Percentiles rank a stretch among this genome's conserved stretches.
Evolutionary conservation across 148 eudicot species (phyloP).

Genomic region (Rhododendron molle): DNA sequence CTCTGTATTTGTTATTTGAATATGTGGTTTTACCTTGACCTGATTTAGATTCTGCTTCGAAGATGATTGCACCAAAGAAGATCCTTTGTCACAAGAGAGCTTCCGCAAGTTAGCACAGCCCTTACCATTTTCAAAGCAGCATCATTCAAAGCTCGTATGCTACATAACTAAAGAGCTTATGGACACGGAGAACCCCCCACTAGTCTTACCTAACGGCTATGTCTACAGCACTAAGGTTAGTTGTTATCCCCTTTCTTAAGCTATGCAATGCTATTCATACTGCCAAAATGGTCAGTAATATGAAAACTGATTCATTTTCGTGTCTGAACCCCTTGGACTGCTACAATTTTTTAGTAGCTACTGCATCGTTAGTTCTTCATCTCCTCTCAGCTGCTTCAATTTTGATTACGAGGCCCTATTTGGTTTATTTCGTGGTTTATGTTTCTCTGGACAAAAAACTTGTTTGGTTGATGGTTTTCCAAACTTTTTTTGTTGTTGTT

Average conservation of each 20-base stretch:
- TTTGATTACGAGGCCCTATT: neutral
- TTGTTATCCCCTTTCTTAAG: neutral
- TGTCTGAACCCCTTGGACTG: neutral
- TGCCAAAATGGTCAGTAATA: neutral
- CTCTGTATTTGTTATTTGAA: neutral
- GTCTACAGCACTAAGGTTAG: conserved; percentile 94
- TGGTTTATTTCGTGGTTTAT: neutral
- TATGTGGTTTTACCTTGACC: conserved; percentile 43
- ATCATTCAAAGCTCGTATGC: conserved; percentile 97
- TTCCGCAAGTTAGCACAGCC: conserved; percentile 81
- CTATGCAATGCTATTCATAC: neutral
- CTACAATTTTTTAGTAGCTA: no score
- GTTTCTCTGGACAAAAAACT: neutral
- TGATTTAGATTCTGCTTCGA: conserved; percentile 73
- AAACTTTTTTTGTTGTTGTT: neutral
- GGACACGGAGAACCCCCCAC: conserved; percentile 99
- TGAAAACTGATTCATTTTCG: neutral
- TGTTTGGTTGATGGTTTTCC: neutral
- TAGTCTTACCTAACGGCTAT: conserved; percentile 92
- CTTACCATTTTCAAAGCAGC: conserved; percentile 98
- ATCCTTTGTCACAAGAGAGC: conserved; percentile 90
- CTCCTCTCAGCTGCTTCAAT: neutral
- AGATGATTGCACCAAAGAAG: conserved; percentile 92
- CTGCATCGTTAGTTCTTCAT: neutral
- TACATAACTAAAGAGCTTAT: conserved; percentile 91